Evolutionary conservation across 345 rosid species (phyloP), one percentile per base, ranked within the genome.

Genomic region (Pugionium dolabratum): DNA sequence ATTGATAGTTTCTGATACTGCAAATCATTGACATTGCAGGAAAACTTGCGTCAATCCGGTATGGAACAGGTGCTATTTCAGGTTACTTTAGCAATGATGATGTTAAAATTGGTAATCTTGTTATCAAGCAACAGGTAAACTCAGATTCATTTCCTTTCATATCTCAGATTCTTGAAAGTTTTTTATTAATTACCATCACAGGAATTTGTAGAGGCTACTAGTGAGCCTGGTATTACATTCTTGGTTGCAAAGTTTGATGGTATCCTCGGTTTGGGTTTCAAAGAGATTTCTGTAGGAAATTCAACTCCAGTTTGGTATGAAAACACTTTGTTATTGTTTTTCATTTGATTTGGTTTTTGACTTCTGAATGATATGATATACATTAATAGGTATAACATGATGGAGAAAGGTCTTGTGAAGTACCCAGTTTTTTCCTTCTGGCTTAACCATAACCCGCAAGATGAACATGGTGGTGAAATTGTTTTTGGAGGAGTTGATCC

Each of bases 191-290:
- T 37, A 43, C 77, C 32, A 59, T 9, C 27, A 56, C 66, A 92
- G 98, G 91, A 83, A 47, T 89, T 92, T 66, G 89, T 92, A 62
- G 98, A 92, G 79, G 98, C 98, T 59, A 85, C 98, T 43, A 83
- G 51, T 69, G 98, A 92, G 72, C 96, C 87, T 35, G 81, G 98
- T 70, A 68, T 92, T 71, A 84, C 89, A 30, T 92, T 92, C 84
- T 62, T 92, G 81, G 79, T 84, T 26, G 95, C 95, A 47, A 92
- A 87, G 73, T 92, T 92, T 80, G 96, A 92, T 70, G 98, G 98
- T 40, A 82, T 87, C 42, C 82, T 92, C 73, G 98, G 98, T 47
- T 89, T 92, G 51, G 93, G 97, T 9, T 92, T 84, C 70, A 85
- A 84, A 83, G 96, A 89, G 84, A 92, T 92, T 48, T 71, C 95